Conservation (phyloP, 2,329 filamentous ascomycete species). For the Penicillium brasilianum region DNA sequence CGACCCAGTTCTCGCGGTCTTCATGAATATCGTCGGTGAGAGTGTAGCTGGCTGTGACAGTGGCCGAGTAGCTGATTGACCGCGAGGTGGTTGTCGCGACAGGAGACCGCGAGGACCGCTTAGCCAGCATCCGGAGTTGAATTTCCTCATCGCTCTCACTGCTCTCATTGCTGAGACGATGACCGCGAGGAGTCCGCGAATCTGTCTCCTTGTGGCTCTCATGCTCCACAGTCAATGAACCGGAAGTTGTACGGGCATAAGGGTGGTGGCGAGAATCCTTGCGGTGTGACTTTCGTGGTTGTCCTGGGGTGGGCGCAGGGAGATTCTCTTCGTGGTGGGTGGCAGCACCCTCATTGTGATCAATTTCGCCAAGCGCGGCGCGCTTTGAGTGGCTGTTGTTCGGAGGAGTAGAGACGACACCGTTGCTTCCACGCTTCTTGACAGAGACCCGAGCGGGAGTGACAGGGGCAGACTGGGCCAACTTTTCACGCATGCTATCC, state of each 20-base stretch:
- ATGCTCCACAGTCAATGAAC: slow-evolving; percentile 45
- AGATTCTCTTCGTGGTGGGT: slow-evolving; percentile 75
- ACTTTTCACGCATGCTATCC: slow-evolving; percentile 77
- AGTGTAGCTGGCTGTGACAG: slow-evolving; percentile 70
- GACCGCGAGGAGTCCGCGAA: slow-evolving; percentile 53
- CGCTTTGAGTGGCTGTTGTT: slow-evolving; percentile 76
- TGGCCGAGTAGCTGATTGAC: slow-evolving; percentile 76
- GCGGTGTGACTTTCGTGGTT: slow-evolving; percentile 86
- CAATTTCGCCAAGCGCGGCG: slow-evolving; percentile 90
- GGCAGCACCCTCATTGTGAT: slow-evolving; percentile 69
- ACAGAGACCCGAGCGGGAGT: slow-evolving; percentile 59
- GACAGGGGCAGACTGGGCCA: slow-evolving; percentile 69
- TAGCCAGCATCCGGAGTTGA: slow-evolving; percentile 74
- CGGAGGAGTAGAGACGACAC: slow-evolving; percentile 80
- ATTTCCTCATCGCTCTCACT: slow-evolving; percentile 81
- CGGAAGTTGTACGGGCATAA: slow-evolving; percentile 65
- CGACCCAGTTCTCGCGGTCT: slow-evolving; percentile 71
- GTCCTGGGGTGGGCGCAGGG: slow-evolving; percentile 91
- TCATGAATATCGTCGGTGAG: slow-evolving; percentile 66
- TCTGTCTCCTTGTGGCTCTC: slow-evolving; percentile 36
- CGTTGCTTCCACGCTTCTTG: slow-evolving; percentile 69
- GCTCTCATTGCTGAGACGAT: slow-evolving; percentile 63
- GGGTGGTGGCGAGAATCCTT: slow-evolving; percentile 75
- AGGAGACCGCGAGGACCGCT: slow-evolving; percentile 69
- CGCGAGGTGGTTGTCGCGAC: slow-evolving; percentile 66